Evolutionary conservation across 352 stramenopile genomes (phyloP), one percentile per base, ranked within the genome.

Genomic region (Plasmopara viticola): DNA sequence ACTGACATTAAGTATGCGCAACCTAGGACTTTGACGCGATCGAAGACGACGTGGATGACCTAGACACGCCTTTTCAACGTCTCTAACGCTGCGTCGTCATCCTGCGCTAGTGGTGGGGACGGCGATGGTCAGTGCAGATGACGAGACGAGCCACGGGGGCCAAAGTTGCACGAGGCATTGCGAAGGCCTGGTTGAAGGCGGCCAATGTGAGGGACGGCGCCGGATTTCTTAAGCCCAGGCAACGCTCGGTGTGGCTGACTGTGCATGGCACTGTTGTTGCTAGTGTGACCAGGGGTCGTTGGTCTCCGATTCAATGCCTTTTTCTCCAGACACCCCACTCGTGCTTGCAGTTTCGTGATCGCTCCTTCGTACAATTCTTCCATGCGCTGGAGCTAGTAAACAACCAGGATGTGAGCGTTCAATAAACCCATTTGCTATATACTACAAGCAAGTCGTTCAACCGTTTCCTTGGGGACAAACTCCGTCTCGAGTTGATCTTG

Each of bases 271-370:
- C 46, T 73, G 17, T 62, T 62, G 48, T 49, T 62, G 31, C 35
- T 62, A 55, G 64, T 63, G 42, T 46, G 64, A 53, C 12, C 63
- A 6, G 64, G 41, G 20, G 60, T 52, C 2, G 64, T 59, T 7
- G 56, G 40, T 35, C 69, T 78, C n/a, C 61, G 55, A 42, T 56
- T 55, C 10, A 58, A 41, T 4, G 70, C 51, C 28, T 76, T 82
- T 33, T 31, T 69, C 45, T 90, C 78, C 2, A 90, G 60, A 30
- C 59, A 74, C 6, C 70, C 76, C 30, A 87, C 78, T 20, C 78
- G 74, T 12, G 68, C 56, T 37, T 90, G 78, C 14, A 90, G 68
- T 63, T 90, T 90, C 1, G 74, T 67, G 28, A 90, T 86, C 0
- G 76, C 78, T 18, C 73, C 63, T 60, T 86, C 72, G 20, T 90